These are phyloP conservation scores for Blastobotrys serpentis DNA, from an alignment of 1,139 yeast genomes.

Conservation along the genomic window DNA sequence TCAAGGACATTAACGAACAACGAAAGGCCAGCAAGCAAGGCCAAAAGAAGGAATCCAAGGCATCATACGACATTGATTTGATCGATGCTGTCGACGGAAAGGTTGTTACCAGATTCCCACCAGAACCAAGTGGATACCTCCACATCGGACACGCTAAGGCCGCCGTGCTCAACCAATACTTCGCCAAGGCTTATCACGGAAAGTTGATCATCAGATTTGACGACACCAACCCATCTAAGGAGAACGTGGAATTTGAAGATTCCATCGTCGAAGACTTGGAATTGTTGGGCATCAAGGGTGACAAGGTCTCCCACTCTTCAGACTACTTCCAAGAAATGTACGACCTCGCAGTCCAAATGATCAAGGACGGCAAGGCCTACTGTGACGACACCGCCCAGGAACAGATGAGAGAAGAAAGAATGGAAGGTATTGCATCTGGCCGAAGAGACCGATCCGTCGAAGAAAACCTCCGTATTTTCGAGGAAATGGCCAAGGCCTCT, in stretches of 20 bases:
- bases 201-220: slow-evolving; percentile 89
- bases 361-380: slow-evolving; percentile 93
- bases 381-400: slow-evolving; percentile 95
- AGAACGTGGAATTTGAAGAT: slow-evolving; percentile 85
- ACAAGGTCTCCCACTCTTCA: slow-evolving; percentile 91
- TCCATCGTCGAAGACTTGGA: slow-evolving; percentile 80
- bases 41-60: slow-evolving; percentile 53
- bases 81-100: slow-evolving; percentile 88
- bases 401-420: slow-evolving; percentile 95
- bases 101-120: slow-evolving; percentile 98
- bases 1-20: slow-evolving; percentile 67
- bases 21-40: slow-evolving; percentile 66
- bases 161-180: slow-evolving; percentile 94
- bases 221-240: slow-evolving; percentile 98
- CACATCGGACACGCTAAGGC: slow-evolving; percentile 99
- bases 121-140: slow-evolving; percentile 95
- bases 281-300: slow-evolving; percentile 94
- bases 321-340: slow-evolving; percentile 91
- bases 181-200: slow-evolving; percentile 81
- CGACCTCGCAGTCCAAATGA: slow-evolving; percentile 82
- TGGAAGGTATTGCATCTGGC: slow-evolving; percentile 88
- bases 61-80: slow-evolving; percentile 88
- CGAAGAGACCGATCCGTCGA: slow-evolving; percentile 90
- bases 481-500: slow-evolving; percentile 90
- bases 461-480: slow-evolving; percentile 81